phyloP scores from a whole-genome alignment of 1,284 basidiomycete genomes.

The Waitea zeae region DNA sequence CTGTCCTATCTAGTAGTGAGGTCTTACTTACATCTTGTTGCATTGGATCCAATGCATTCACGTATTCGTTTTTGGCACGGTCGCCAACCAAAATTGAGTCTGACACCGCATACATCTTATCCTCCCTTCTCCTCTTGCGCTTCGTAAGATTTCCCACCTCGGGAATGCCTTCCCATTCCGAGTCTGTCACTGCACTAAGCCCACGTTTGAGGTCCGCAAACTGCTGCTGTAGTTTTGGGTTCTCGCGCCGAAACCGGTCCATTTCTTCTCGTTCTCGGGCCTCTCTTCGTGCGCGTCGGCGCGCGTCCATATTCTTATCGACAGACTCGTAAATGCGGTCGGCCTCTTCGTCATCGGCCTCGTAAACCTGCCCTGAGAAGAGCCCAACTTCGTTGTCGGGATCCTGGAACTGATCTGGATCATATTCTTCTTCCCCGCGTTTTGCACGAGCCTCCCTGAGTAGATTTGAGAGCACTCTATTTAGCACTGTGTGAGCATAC shows the following conservation, averaged over 20 bases:
- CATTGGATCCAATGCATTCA: slow-evolving; percentile 50
- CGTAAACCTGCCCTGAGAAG: slow-evolving; percentile 91
- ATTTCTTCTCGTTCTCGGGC: slow-evolving; percentile 59
- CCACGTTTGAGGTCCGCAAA: slow-evolving; percentile 93
- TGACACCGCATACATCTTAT: slow-evolving; percentile 77
- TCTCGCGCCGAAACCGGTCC: slow-evolving; percentile 56
- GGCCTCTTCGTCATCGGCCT: slow-evolving; percentile 95
- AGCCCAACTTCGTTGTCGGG: slow-evolving; percentile 95
- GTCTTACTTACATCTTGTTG: slow-evolving; percentile 43
- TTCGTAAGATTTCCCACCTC: slow-evolving; percentile 93
- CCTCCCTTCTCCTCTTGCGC: slow-evolving; percentile 78
- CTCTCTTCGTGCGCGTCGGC: slow-evolving; percentile 68
- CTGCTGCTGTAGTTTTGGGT: slow-evolving; percentile 83
- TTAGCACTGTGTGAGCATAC: neutral
- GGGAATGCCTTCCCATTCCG: slow-evolving; percentile 89
- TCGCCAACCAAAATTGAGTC: slow-evolving; percentile 86
- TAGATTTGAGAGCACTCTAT: slow-evolving; percentile 1
- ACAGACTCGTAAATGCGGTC: slow-evolving; percentile 89
- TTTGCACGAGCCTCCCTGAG: slow-evolving; percentile 62
- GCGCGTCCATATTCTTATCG: slow-evolving; percentile 80
- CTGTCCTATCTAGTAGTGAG: neutral
- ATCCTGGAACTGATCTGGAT: slow-evolving; percentile 86
- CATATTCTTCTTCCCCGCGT: slow-evolving; percentile 72
- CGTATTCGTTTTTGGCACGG: slow-evolving; percentile 56
- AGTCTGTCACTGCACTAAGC: slow-evolving; percentile 71